Evolutionary conservation across 208 protist species (phyloP), one percentile per base, ranked within the genome.

Genomic region (Crithidia bombi): DNA sequence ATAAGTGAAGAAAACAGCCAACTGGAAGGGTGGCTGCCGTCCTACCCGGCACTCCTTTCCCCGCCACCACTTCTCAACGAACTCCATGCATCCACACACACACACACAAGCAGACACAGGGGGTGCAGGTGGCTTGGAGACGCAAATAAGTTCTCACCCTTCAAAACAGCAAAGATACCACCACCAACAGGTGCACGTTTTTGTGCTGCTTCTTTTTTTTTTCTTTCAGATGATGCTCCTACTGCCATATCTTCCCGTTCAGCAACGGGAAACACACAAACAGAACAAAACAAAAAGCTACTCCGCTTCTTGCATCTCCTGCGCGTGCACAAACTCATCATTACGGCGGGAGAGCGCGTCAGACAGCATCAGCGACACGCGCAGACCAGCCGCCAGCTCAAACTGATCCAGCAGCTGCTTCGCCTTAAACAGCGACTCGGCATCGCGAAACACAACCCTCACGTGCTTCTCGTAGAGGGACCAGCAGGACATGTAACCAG

Each of bases 331-430:
- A 56, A 85, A 85, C 2, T 81, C 82, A 11, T 44, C 49, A 70
- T 84, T 81, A 25, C 64, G 38, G 19, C 75, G 75, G 3, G 73
- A 39, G 12, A 83, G 73, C 15, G 50, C 33, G 47, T 93, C 90
- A 17, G 86, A 81, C 21, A 95, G 58, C 51, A 66, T 75, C 19
- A 95, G 69, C 3, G 73, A 65, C 7, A 95, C 82, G n/a, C 90
- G 85, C 64, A 95, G 59, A 28, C 81, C 75, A 0, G 77, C 54
- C 10, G 84, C 86, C 23, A 92, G 65, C 38, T 85, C 83, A 58
- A 95, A 93, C 77, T 95, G 83, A 64, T 93, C 87, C 5, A 95
- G 80, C 38, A 95, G 79, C 61, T 90, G 68, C 75, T 95, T 95
- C 46, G 90, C 90, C 46, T 83, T 80, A 66, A 93, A 95, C 26